Evolutionary conservation across 257 asterid species (phyloP).

Genomic region (Solanum clarkiae): DNA sequence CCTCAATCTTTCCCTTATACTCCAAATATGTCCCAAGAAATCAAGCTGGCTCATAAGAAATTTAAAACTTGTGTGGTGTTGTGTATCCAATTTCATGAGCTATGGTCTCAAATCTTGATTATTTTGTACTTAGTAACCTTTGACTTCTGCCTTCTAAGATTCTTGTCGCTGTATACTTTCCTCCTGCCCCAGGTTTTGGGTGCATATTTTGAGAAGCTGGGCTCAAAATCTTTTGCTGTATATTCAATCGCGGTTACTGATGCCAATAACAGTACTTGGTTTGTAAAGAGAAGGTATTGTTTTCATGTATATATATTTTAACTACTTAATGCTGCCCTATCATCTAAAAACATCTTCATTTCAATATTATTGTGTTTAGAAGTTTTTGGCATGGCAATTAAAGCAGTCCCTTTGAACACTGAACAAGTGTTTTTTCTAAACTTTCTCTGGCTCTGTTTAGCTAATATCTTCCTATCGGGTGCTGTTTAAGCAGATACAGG

Average conservation of each 20-base stretch:
- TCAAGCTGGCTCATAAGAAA: not conserved
- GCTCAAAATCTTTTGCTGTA: constrained; percentile 92
- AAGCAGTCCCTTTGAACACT: not conserved
- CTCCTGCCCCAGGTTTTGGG: constrained; percentile 59
- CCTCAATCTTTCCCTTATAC: constrained; percentile 2
- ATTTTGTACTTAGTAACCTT: not conserved
- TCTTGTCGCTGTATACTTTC: not conserved
- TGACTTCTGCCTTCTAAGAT: not conserved
- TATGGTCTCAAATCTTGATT: not conserved
- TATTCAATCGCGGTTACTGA: constrained; percentile 84
- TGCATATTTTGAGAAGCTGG: constrained; percentile 90
- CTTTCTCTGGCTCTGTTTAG: not conserved
- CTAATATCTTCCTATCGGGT: constrained; percentile 6
- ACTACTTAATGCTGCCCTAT: not conserved
- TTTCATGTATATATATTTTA: constrained; percentile 7
- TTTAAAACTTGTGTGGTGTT: not conserved
- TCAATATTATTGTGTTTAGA: not conserved
- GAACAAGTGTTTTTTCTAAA: constrained; percentile 2
- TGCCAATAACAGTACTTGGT: constrained; percentile 71
- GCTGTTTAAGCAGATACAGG: constrained; percentile 53
- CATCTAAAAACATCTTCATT: not conserved
- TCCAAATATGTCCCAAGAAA: not conserved
- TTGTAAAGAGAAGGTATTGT: constrained; percentile 82
- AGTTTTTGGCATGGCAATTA: not conserved
- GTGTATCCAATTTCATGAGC: not conserved